Percentiles rank a stretch among this genome's conserved stretches.
Evolutionary conservation across 176 grass and related monocot species (phyloP).

Genomic region (Poa annua): DNA sequence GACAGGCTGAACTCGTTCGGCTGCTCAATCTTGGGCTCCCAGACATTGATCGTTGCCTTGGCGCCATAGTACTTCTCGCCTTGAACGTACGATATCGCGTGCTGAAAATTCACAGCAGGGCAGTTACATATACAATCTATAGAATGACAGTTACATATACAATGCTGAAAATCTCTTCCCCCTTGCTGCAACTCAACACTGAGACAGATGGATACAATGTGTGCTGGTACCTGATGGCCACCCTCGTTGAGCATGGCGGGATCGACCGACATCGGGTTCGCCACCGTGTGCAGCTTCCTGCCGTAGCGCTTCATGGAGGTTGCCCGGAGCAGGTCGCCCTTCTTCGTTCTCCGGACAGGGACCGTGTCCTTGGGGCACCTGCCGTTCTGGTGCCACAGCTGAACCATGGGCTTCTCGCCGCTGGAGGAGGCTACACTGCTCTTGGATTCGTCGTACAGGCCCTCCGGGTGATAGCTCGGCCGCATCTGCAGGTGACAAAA

Average conservation of each 20-base stretch:
- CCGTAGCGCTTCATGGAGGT: constrained; percentile 72
- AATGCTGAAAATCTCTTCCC: background rate
- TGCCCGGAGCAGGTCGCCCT: constrained; percentile 62
- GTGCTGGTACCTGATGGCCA: constrained; percentile 64
- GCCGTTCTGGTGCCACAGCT: constrained; percentile 78
- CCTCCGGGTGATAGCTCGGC: constrained; percentile 72
- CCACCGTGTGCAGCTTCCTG: constrained; percentile 53
- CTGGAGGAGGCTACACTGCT: constrained; percentile 34
- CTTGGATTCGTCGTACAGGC: constrained; percentile 60
- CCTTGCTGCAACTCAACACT: constrained; percentile 10
- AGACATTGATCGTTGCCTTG: constrained; percentile 94
- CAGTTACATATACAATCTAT: constrained; percentile 15
- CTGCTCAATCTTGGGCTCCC: constrained; percentile 85
- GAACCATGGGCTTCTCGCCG: constrained; percentile 49
- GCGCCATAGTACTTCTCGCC: constrained; percentile 92
- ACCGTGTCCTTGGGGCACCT: constrained; percentile 63
- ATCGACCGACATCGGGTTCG: constrained; percentile 59
- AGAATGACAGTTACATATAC: background rate
- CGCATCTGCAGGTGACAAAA: constrained; percentile 50
- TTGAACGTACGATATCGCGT: constrained; percentile 76
- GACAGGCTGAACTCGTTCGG: constrained; percentile 86
- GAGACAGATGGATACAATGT: background rate
- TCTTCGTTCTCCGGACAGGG: constrained; percentile 72
- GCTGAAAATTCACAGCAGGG: constrained; percentile 54
- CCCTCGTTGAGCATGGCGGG: constrained; percentile 67